Evolutionary conservation across 495 filamentous ascomycete species (phyloP).

Genomic region (Antarctomyces pellizariae): DNA sequence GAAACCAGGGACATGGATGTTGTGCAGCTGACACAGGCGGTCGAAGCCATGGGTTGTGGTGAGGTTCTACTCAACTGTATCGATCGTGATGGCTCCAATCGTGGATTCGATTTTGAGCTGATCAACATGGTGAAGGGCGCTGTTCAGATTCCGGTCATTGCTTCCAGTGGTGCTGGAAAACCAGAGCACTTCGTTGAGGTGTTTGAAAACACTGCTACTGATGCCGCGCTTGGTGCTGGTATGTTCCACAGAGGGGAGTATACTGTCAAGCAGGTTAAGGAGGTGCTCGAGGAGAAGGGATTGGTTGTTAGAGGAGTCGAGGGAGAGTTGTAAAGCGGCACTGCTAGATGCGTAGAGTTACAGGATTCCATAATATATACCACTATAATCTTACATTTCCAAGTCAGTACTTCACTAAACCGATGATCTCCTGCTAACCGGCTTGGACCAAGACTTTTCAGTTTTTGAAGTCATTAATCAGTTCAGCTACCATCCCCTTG

Average conservation of each 20-base stretch:
- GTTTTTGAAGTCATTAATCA: no score
- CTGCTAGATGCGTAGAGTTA: no score
- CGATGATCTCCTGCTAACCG: no score
- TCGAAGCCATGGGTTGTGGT: conserved; percentile 88
- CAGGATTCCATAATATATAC: no score
- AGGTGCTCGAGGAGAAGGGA: conserved; percentile 42
- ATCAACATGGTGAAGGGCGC: conserved; percentile 67
- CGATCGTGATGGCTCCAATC: conserved; percentile 87
- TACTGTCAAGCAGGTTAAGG: conserved; percentile 86
- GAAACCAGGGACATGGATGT: conserved; percentile 85
- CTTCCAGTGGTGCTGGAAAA: conserved; percentile 78
- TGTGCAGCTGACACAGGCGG: conserved; percentile 60
- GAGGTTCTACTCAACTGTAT: conserved; percentile 95
- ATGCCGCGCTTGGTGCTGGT: conserved; percentile 83
- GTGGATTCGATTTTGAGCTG: conserved; percentile 84
- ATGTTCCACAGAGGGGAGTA: conserved; percentile 97
- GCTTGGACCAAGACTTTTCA: no score
- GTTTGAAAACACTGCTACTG: conserved; percentile 61
- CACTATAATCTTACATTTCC: no score
- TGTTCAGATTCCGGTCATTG: conserved; percentile 81
- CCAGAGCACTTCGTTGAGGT: conserved; percentile 82
- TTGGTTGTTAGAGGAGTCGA: conserved; percentile 60
- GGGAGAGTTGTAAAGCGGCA: conserved; percentile 4
- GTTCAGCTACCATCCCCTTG: no score
- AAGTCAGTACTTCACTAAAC: no score